phyloP scores from a whole-genome alignment of 345 rosid species.

The Brassica cretica region DNA sequence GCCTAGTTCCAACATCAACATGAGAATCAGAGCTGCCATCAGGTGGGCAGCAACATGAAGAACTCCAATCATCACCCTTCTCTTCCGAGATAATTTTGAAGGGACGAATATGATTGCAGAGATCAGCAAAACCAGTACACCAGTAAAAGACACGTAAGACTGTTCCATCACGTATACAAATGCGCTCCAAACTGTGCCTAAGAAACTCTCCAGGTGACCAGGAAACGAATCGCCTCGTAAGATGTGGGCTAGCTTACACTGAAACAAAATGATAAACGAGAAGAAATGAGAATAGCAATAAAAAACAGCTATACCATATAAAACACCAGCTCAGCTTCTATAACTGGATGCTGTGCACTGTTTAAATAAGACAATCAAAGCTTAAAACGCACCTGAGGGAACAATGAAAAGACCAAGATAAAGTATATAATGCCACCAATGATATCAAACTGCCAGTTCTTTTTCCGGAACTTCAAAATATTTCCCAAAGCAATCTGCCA shows the following conservation, averaged over 20 bases:
- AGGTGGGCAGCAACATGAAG: conserved; percentile 93
- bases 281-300: conserved; percentile 7
- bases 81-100: conserved; percentile 79
- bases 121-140: conserved; percentile 64
- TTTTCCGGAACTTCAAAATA: conserved; percentile 96
- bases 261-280: conserved; percentile 29
- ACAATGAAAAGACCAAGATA: conserved; percentile 79
- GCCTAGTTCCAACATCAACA: conserved; percentile 92
- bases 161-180: conserved; percentile 67
- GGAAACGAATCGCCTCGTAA: conserved; percentile 84
- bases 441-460: conserved; percentile 98
- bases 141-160: conserved; percentile 79
- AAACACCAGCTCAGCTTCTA: conserved; percentile 4
- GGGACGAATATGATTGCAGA: conserved; percentile 79
- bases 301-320: neutral
- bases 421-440: conserved; percentile 98
- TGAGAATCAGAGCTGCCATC: conserved; percentile 83
- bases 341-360: neutral
- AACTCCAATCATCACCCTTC: conserved; percentile 68
- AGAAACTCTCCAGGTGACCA: conserved; percentile 84
- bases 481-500: conserved; percentile 96
- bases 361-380: neutral
- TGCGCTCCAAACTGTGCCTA: conserved; percentile 73
- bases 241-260: conserved; percentile 92
- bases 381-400: conserved; percentile 74